Evolutionary conservation across 768 basidiomycete genomes (phyloP), one percentile per base, ranked within the genome.

Genomic region (Kwoniella shandongensis): DNA sequence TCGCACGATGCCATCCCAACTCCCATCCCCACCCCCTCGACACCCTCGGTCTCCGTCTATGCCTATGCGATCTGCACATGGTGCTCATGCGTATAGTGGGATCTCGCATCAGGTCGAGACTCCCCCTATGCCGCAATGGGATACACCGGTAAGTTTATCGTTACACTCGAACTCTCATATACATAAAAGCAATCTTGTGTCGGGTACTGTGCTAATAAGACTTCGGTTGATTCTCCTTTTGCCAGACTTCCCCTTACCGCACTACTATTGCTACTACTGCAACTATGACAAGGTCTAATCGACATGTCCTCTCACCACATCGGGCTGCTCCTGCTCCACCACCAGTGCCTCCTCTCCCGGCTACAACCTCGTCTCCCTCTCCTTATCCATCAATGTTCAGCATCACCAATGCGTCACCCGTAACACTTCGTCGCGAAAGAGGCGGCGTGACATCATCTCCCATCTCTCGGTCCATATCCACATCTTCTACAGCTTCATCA

Each of bases 281-380:
- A 38, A 27, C 56, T 22, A 58, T 58, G 56, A 58, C 56, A 12
- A 26, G 56, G 22, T 58, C 56, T 20, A 51, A 44, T 29, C 41
- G 40, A 51, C 41, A 58, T 27, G 44, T 51, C 17, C 56, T 41
- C 44, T 58, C 56, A 13, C 56, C 56, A 11, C 56, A 51, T 46
- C 48, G 56, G 20, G 48, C 50, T 23, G 49, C 56, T 20, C 56
- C 54, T 13, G 45, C 46, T 25, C 54, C 54, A 38, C 54, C 52
- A 22, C 52, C 56, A 20, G 56, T 58, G 29, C 56, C 56, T 8
- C 49, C 49, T 26, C 22, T 58, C 6, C 56, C 56, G 12, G 36
- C 29, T 20, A 22, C 54, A 4, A 8, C 38, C 25, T 44, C 47
- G 25, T 57, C 55, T 35, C 47, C 55, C 26, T 57, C 45, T 11